Conservation (phyloP, 2,329 filamentous ascomycete species). For the Aspergillus chevalieri region DNA sequence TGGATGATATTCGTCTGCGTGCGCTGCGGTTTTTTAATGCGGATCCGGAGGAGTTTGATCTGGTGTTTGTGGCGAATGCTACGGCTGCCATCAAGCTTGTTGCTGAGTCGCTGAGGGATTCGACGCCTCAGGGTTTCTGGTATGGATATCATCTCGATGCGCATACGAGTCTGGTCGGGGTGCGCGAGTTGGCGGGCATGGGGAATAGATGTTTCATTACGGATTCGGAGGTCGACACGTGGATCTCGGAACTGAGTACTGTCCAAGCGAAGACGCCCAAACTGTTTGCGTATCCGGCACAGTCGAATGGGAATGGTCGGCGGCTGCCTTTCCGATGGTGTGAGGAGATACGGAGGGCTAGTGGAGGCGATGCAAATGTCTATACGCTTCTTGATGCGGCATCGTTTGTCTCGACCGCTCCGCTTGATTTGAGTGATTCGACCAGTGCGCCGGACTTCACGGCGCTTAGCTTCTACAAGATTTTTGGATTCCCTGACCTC, state of each 20-base stretch:
- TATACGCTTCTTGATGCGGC: constrained; percentile 78
- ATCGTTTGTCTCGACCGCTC: constrained; percentile 69
- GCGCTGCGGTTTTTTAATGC: constrained; percentile 74
- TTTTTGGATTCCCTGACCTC: constrained; percentile 94
- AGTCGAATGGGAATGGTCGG: constrained; percentile 86
- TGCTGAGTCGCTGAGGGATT: constrained; percentile 66
- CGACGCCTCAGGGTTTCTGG: constrained; percentile 60
- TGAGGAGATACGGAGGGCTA: constrained; percentile 37
- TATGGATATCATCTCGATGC: constrained; percentile 79
- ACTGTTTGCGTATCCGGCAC: constrained; percentile 77
- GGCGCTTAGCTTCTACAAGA: constrained; percentile 87
- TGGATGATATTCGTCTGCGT: constrained; percentile 69
- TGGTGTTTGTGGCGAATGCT: constrained; percentile 88
- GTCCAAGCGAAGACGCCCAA: constrained; percentile 16
- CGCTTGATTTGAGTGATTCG: constrained; percentile 61
- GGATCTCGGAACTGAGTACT: constrained; percentile 47
- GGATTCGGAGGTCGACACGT: constrained; percentile 58
- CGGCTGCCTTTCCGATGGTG: constrained; percentile 69
- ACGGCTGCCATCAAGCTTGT: constrained; percentile 88
- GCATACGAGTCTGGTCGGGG: constrained; percentile 82
- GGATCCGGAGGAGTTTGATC: constrained; percentile 72
- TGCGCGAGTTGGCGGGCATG: constrained; percentile 61
- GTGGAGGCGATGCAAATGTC: constrained; percentile 35
- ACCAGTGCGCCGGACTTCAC: constrained; percentile 71
- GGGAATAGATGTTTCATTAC: constrained; percentile 59